Evolutionary conservation across 1,139 yeast species (phyloP), one percentile per base, ranked within the genome.

Genomic region (Pichia cactophila): DNA sequence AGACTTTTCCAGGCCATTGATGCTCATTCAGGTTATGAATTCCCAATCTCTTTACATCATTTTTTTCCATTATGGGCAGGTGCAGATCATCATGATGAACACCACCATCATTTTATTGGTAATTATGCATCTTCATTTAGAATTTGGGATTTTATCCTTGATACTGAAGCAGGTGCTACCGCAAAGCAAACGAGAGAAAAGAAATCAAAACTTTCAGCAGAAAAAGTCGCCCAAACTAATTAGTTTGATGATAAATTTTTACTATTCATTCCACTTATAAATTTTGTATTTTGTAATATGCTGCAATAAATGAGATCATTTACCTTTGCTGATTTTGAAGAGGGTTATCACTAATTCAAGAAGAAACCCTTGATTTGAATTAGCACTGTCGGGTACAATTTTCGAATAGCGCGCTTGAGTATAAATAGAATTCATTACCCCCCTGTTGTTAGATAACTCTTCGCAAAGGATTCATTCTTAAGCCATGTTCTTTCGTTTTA

Each of bases 11-110:
- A 90, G 71, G 97, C 97, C 9, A 89, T 90, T 50, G 97, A 90
- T 66, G 85, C 97, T 33, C 97, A 90, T 68, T 88, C 97, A 1
- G 97, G 97, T 51, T 90, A 90, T 69, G 97, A 90, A 63, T 90
- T 90, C 78, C 97, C 97, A 50, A 84, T 95, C 89, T 87, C 96
- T 6, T 76, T 90, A 64, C 90, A 87, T 70, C 87, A 89, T 63
- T 81, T 89, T 69, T 66, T 90, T 52, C 96, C 97, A 37, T 78
- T 90, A 70, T 90, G 97, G 97, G 95, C 97, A 17, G 97, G 97
- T 52, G 97, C 97, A 23, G 97, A 87, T 61, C 97, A 90, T 68
- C 97, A 90, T 65, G 97, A 90, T 66, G 88, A 86, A 65, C 97
- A 90, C 67, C 97, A 90, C 67, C 95, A 87, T 65, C 88, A 83